Evolutionary conservation across 2,329 filamentous ascomycete species (phyloP), one percentile per base, ranked within the genome.

Genomic region (Paraphoma sp.): DNA sequence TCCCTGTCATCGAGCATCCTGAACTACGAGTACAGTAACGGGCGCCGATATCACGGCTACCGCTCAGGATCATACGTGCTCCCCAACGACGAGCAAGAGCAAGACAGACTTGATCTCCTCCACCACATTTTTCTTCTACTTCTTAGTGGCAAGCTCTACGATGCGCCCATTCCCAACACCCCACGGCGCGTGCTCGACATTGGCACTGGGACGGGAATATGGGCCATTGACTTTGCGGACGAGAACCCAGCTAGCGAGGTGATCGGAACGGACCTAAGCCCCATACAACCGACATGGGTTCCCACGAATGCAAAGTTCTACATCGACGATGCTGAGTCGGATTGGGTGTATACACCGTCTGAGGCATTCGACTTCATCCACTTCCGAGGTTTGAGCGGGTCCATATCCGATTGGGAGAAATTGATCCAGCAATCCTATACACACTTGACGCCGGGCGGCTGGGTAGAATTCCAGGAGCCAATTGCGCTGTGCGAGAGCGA

Each of bases 251-350:
- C 60, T 36, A 59, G 66, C 16, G 66, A 74, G n/a, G 70, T 78
- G 42, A 40, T 75, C 3, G 75, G 76, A 48, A 77, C 70, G 18
- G 75, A 78, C 44, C 64, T 78, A 6, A 68, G 60, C 6, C 74
- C 75, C 55, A 76, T 78, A 49, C 75, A 78, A 56, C 74, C 75
- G 10, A 71, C 64, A 18, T 77, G 73, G 72, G 68, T 76, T 10
- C 77, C 78, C 1, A 71, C 76, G 0, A 79, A 79, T 53, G 69
- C 70, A 28, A 72, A 73, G 50, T 79, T 80, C 68, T 74, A 78
- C 62, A 74, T 79, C 51, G 78, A 80, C 65, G 76, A 80, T 53
- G 72, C 71, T 48, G 76, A 79, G 56, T 62, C 66, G 33, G 73
- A 77, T 14, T 80, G 78, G 78, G 63, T 75, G 5, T 76, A 75